Percentiles rank a stretch among this genome's conserved stretches.
These are phyloP conservation scores for Russula lepida DNA, from an alignment of 768 basidiomycete genomes.

Conservation along the genomic window DNA sequence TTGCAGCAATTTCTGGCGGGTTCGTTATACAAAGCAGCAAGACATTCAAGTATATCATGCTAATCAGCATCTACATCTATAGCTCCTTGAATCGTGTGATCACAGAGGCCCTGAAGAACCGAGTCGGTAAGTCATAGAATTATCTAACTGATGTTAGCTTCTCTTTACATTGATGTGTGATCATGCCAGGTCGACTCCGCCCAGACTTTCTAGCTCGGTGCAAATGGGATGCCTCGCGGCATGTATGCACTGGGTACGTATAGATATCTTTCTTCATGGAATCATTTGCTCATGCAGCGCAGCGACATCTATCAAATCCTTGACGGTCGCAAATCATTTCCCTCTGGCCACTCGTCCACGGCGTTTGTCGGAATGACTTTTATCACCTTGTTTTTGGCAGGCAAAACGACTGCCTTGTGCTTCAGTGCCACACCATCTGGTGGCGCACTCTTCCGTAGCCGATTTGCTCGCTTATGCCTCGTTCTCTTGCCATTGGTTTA, in stretches of 20 bases:
- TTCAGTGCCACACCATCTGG: slow-evolving; percentile 33
- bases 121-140: slow-evolving; percentile 39
- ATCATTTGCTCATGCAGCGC: slow-evolving; percentile 5
- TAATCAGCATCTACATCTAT: not conserved
- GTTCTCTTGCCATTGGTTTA: slow-evolving; percentile 46
- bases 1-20: slow-evolving; percentile 40
- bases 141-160: not conserved
- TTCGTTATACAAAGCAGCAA: slow-evolving; percentile 19
- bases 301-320: slow-evolving; percentile 32
- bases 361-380: slow-evolving; percentile 61
- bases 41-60: not conserved
- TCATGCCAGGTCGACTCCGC: slow-evolving; percentile 37
- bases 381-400: slow-evolving; percentile 52
- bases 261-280: not conserved
- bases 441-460: slow-evolving; percentile 37
- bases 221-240: slow-evolving; percentile 42
- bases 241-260: slow-evolving; percentile 48
- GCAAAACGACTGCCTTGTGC: slow-evolving; percentile 55
- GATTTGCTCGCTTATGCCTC: slow-evolving; percentile 38
- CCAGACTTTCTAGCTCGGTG: slow-evolving; percentile 64
- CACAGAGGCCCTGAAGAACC: slow-evolving; percentile 47
- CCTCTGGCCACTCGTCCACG: slow-evolving; percentile 61
- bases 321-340: slow-evolving; percentile 55
- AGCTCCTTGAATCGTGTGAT: slow-evolving; percentile 42
- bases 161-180: not conserved